Conservation (phyloP, 179 eudicot species). For the Heliamphora pulchella region DNA sequence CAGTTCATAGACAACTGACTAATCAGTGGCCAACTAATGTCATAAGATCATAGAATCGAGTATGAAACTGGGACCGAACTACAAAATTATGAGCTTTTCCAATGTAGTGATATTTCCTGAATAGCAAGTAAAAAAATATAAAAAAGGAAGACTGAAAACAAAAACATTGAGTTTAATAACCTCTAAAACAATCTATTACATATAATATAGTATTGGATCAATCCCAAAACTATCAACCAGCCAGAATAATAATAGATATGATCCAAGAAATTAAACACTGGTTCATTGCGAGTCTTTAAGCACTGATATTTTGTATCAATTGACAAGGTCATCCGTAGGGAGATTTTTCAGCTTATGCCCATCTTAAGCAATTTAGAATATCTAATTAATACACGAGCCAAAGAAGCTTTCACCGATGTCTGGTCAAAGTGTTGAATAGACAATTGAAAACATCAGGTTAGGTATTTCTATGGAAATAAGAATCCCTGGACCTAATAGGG, state of each 20-base stretch:
- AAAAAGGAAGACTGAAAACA: not conserved
- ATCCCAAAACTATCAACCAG: not conserved
- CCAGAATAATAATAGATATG: not conserved
- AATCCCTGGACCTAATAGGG: not conserved
- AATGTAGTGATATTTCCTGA: not conserved
- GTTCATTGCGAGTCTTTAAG: too few species aligned
- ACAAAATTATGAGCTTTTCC: not conserved
- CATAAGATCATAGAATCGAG: not conserved
- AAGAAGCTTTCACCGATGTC: not conserved
- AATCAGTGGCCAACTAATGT: not conserved
- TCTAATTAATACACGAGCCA: not conserved
- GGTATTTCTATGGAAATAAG: not conserved
- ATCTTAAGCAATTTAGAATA: not conserved
- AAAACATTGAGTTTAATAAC: not conserved
- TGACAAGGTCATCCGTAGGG: not conserved
- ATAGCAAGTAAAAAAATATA: not conserved
- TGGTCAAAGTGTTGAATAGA: not conserved
- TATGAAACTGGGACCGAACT: not conserved
- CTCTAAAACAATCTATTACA: not conserved
- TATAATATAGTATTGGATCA: not conserved
- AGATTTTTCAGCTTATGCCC: not conserved
- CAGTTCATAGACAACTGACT: not conserved
- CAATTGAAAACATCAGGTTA: not conserved
- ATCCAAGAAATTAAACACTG: not conserved
- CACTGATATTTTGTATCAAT: too few species aligned